Evolutionary conservation across 2,329 filamentous ascomycete species (phyloP), one percentile per base, ranked within the genome.

Genomic region (Beauveria bassiana): DNA sequence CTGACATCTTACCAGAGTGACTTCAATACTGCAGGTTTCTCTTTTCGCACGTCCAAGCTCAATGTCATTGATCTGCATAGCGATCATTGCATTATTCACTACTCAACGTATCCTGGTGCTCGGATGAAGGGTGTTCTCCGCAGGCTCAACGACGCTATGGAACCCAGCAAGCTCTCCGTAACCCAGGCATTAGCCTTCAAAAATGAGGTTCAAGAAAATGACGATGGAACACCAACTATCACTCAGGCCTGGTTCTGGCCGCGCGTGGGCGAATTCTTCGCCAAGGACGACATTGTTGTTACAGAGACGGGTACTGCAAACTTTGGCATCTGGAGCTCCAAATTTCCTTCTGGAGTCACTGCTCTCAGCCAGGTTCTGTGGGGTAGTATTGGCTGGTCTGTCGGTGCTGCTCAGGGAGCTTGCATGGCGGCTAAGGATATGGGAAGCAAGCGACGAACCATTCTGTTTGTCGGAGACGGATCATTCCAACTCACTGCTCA

Each of bases 401-500:
- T 85, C 20, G 81, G 81, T 62, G 82, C 83, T 22, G 78, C 77
- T 40, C 82, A 85, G 68, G 82, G 82, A 40, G 91, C 90, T 20
- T 89, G 89, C 1, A 79, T 95, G 12, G 92, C 90, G 1, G 84
- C 86, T 0, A 86, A 86, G 67, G 91, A 95, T 69, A 74, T 76
- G 43, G 78, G 77, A 5, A 73, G 74, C 40, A 78, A 84, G 56
- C 77, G 85, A 28, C 80, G 92, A 63, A 91, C 89, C 0, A 87
- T 97, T 51, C 79, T 96, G 43, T 93, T 96, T 70, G 90, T 92
- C n/a, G 92, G 92, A 26, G 92, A 96, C 68, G 92, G 92, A 31
- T 91, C 87, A 62, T 87, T 96, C 74, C 91, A 96, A 72, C 80
- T 96, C 62, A 96, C 91, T 0, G 87, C 84, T 0, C 91, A 96